Evolutionary conservation across 768 basidiomycete species (phyloP), one percentile per base, ranked within the genome.

Genomic region (Termitomyces bulborhizus): DNA sequence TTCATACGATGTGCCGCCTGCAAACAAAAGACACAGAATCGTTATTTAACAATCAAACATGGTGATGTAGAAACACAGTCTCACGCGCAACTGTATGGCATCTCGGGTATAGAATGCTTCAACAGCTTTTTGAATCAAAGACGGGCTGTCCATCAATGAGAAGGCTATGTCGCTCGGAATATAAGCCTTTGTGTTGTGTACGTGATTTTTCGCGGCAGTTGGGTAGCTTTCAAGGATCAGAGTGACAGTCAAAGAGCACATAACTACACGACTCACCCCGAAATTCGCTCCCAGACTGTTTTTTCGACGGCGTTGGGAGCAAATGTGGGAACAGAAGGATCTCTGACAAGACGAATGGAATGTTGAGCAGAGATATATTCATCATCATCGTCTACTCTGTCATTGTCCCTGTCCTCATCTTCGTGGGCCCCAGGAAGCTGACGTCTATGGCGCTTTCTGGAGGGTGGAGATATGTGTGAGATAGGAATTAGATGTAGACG

Each of bases 61-160:
- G 32, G 5, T 39, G n/a, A 45, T 21, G 16, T 46, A 31, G 32
- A 29, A 51, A 42, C 48, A 41, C 29, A 49, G 12, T 68, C 85
- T 69, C 69, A 96, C 92, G 39, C 94, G 84, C 52, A 98, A 74
- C 68, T 95, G 93, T 13, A 87, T 75, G 1, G 90, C 89, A 73
- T 98, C 97, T 51, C 97, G 81, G 3, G 94, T 97, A 68, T 99
- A 99, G 68, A 99, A 99, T 4, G 89, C 81, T 69, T 95, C 94
- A 3, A 90, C 80, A 0, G 95, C 90, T 63, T 85, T 88, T 62
- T 98, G 93, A 15, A 95, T 76, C 13, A 99, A 78, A 2, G 77
- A 70, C 0, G 86, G 87, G 57, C 84, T 73, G 9, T 73, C 69
- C 6, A 74, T 66, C 31, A 99, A 74, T 0, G 89, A 86, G 63